Evolutionary conservation across 805 yeast species (phyloP).

Genomic region (Lipomyces orientalis): DNA sequence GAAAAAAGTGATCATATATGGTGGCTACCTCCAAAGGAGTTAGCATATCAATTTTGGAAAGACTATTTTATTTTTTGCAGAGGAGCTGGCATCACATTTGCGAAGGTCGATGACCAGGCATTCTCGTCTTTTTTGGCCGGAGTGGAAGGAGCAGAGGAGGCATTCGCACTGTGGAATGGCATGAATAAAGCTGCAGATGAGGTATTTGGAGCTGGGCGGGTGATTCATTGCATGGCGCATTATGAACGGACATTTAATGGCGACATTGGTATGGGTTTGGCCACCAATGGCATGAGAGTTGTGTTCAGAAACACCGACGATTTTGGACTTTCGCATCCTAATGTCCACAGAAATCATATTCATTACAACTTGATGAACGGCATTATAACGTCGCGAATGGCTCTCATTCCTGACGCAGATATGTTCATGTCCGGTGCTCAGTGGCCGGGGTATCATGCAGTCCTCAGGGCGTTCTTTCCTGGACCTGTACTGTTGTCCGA

Average conservation of each 20-base stretch:
- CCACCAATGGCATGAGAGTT: conserved; percentile 3
- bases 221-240: conserved; percentile 14
- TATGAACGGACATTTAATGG: conserved; percentile 10
- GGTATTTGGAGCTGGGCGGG: conserved; percentile 3
- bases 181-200: not conserved
- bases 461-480: conserved; percentile 8
- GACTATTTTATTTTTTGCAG: conserved; percentile 4
- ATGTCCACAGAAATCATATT: conserved; percentile 1
- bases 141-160: conserved; percentile 11
- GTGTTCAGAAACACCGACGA: conserved; percentile 13
- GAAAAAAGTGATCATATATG: conserved; percentile 1
- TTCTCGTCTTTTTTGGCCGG: conserved; percentile 4
- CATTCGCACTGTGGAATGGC: conserved; percentile 10
- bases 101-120: conserved; percentile 15
- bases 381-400: not conserved
- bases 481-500: not conserved
- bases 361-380: conserved; percentile 7
- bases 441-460: conserved; percentile 15
- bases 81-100: conserved; percentile 10
- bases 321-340: conserved; percentile 4
- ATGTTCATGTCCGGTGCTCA: conserved; percentile 17
- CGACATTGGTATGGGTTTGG: conserved; percentile 2
- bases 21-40: conserved; percentile 15
- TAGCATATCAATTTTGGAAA: conserved; percentile 3
- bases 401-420: conserved; percentile 16